A percentile compares a stretch with the other conserved stretches of the same genome.
Evolutionary conservation across 2,329 filamentous ascomycete genomes (phyloP).

Genomic region (Pseudogymnoascus sp.): DNA sequence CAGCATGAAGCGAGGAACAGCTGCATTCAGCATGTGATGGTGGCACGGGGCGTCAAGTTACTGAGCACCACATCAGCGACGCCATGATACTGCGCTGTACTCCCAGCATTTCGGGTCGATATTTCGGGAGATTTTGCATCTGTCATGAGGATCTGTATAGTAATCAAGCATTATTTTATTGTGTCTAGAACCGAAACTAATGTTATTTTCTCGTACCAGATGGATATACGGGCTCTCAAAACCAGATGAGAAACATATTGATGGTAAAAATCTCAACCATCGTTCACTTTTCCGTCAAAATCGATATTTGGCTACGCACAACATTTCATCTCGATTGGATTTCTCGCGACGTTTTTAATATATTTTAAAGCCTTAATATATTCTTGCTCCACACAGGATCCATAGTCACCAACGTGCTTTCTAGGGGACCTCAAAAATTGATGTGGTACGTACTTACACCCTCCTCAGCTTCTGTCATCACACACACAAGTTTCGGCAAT

Average conservation of each 20-base stretch:
- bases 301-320: neutral
- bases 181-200: neutral
- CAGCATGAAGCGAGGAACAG: neutral
- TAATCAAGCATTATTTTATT: neutral
- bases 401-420: neutral
- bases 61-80: neutral
- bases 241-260: neutral
- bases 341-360: neutral
- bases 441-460: neutral
- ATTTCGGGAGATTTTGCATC: neutral
- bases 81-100: neutral
- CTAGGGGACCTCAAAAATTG: neutral
- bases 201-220: neutral
- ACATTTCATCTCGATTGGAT: neutral
- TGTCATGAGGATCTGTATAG: neutral
- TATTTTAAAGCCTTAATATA: neutral
- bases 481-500: neutral
- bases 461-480: neutral
- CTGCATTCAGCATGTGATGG: conserved; percentile 2
- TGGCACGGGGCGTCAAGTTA: neutral
- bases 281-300: neutral
- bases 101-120: neutral
- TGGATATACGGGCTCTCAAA: neutral
- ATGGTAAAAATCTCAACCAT: neutral
- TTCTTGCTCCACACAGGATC: neutral